These are phyloP conservation scores for Aureobasidium uvarum DNA, from an alignment of 2,329 filamentous ascomycete genomes.

Conservation along the genomic window DNA sequence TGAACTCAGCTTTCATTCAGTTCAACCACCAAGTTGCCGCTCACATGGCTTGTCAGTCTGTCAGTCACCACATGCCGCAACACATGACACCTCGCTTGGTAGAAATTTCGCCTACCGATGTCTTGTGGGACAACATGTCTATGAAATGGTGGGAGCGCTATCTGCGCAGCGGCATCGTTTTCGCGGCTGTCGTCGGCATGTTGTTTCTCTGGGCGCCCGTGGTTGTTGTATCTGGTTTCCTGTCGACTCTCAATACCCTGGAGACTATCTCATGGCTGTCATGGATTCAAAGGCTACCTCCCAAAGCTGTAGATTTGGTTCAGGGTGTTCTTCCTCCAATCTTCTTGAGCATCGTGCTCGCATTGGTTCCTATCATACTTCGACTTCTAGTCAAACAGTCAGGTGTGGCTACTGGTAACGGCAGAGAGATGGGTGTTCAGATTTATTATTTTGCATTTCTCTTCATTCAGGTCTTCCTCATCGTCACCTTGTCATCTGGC, in stretches of 20 bases:
- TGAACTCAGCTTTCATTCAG: constrained; percentile 97
- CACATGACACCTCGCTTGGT: constrained; percentile 90
- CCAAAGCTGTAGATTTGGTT: constrained; percentile 63
- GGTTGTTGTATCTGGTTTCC: constrained; percentile 78
- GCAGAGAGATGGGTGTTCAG: constrained; percentile 80
- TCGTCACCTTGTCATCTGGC: constrained; percentile 81
- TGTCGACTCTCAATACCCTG: constrained; percentile 74
- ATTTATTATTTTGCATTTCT: constrained; percentile 91
- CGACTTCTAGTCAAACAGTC: constrained; percentile 68
- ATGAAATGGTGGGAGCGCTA: constrained; percentile 93
- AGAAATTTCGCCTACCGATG: constrained; percentile 90
- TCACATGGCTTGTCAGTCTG: constrained; percentile 94
- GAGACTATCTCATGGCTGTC: constrained; percentile 64
- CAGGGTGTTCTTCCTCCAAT: constrained; percentile 83
- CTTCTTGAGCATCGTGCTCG: constrained; percentile 72
- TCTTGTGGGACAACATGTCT: constrained; percentile 97
- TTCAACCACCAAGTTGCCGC: constrained; percentile 98
- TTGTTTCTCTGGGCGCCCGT: constrained; percentile 87
- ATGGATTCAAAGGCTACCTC: constrained; percentile 65
- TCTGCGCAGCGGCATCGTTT: constrained; percentile 65
- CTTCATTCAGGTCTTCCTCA: constrained; percentile 91
- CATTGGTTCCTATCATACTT: constrained; percentile 78
- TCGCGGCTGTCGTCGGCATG: constrained; percentile 67
- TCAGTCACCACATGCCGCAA: constrained; percentile 86
- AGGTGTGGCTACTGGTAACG: constrained; percentile 78